These are phyloP conservation scores for Citrus cavaleriei DNA, from an alignment of 345 rosid species.

Conservation along the genomic window DNA sequence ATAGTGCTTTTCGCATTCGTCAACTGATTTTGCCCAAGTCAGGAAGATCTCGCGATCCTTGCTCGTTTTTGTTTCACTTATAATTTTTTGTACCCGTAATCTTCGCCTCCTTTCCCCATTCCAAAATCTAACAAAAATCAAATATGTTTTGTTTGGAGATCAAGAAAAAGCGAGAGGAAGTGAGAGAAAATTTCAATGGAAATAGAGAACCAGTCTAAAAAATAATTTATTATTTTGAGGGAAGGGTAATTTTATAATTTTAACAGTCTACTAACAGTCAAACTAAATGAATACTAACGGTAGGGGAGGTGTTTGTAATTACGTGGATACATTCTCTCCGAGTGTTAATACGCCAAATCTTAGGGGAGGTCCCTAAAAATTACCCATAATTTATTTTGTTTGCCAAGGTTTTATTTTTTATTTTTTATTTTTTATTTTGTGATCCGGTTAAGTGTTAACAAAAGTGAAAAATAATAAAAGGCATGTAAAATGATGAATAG, in stretches of 20 bases:
- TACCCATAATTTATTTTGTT: no score
- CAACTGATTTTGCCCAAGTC: constrained; percentile 49
- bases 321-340: no score
- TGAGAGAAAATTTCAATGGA: neutral
- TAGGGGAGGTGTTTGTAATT: no score
- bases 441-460: no score
- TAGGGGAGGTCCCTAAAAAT: no score
- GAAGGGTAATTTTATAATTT: no score
- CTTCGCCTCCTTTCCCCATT: constrained; percentile 62
- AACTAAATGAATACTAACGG: no score
- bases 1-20: constrained; percentile 46
- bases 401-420: neutral
- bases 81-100: neutral
- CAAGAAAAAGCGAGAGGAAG: neutral
- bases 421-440: no score
- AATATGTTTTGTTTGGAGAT: neutral
- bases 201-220: neutral
- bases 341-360: no score
- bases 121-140: neutral
- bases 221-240: no score
- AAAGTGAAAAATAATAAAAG: neutral
- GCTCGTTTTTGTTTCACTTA: neutral
- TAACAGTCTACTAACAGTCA: no score
- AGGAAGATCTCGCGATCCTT: constrained; percentile 28
- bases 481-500: neutral